Percentiles rank a stretch among this genome's conserved stretches.
These are phyloP conservation scores for Zelopaecilomyces penicillatus DNA, from an alignment of 2,329 filamentous ascomycete genomes.

Conservation along the genomic window DNA sequence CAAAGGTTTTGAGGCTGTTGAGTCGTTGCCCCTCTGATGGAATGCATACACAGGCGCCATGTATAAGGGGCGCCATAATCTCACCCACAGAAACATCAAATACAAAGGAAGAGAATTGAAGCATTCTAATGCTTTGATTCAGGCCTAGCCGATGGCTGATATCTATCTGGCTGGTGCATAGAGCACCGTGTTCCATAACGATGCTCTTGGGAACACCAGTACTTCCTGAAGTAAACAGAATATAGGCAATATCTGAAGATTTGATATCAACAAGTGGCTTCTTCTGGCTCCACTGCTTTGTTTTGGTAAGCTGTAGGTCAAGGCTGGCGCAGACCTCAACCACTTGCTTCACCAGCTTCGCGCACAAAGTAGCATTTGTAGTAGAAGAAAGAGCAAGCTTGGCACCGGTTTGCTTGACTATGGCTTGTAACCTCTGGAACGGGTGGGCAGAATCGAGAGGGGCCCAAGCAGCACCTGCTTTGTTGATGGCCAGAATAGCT, in stretches of 20 bases:
- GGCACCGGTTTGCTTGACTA: slow-evolving; percentile 8
- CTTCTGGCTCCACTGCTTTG: not conserved
- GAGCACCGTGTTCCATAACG: slow-evolving; percentile 10
- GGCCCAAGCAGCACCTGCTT: slow-evolving; percentile 23
- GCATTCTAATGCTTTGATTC: slow-evolving; percentile 2
- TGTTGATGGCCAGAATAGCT: slow-evolving; percentile 26
- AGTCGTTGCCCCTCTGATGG: slow-evolving; percentile 7
- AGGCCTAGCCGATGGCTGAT: slow-evolving; percentile 1
- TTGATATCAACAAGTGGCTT: not conserved
- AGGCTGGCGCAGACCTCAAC: too few species aligned
- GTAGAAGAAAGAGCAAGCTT: slow-evolving; percentile 1
- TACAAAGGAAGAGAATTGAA: slow-evolving; percentile 9
- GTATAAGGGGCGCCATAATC: slow-evolving; percentile 3
- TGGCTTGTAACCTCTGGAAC: slow-evolving; percentile 12
- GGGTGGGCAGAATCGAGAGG: slow-evolving; percentile 30
- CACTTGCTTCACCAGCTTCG: too few species aligned
- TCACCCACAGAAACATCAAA: slow-evolving; percentile 8
- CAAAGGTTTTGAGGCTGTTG: slow-evolving; percentile 2
- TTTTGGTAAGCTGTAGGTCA: too few species aligned
- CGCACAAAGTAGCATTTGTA: too few species aligned
- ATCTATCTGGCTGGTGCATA: slow-evolving; percentile 1
- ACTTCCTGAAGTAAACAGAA: slow-evolving; percentile 14
- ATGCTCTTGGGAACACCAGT: slow-evolving; percentile 14
- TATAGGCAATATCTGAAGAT: slow-evolving; percentile 1
- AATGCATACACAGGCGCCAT: slow-evolving; percentile 9